Conservation (phyloP, 2,329 filamentous ascomycete genomes). For the Arthroderma sp. region DNA sequence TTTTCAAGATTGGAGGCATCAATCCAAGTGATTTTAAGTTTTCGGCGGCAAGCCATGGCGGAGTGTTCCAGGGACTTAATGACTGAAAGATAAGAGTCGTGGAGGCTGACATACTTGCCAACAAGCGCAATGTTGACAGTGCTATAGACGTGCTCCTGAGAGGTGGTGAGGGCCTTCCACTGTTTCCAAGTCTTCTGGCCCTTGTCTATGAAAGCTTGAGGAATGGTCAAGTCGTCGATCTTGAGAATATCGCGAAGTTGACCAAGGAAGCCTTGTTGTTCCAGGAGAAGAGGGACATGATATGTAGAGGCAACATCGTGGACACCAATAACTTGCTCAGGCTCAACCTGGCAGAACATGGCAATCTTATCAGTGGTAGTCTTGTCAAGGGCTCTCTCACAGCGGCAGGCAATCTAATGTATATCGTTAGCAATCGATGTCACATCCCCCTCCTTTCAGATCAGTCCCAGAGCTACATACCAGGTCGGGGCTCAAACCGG, state of each 20-base stretch:
- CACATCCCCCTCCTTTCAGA: neutral
- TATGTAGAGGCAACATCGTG: conserved; percentile 84
- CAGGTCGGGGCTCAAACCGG: conserved; percentile 60
- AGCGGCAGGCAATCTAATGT: conserved; percentile 75
- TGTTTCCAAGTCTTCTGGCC: conserved; percentile 62
- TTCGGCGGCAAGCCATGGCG: conserved; percentile 71
- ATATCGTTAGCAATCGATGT: conserved; percentile 8
- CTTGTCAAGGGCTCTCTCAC: conserved; percentile 61
- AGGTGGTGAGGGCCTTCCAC: conserved; percentile 62
- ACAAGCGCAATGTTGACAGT: conserved; percentile 73
- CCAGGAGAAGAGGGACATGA: conserved; percentile 84
- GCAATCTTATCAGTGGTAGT: conserved; percentile 77
- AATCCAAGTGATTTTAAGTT: conserved; percentile 71
- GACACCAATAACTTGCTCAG: conserved; percentile 74
- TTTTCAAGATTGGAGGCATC: conserved; percentile 76
- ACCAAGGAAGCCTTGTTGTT: conserved; percentile 62
- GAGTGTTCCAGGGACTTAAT: conserved; percentile 82
- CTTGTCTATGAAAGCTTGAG: conserved; percentile 45
- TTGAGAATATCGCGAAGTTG: conserved; percentile 55
- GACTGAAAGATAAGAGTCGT: conserved; percentile 77
- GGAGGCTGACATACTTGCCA: conserved; percentile 77
- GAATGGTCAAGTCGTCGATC: conserved; percentile 46
- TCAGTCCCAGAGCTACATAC: conserved; percentile 31
- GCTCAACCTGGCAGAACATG: conserved; percentile 74
- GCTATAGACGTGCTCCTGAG: conserved; percentile 54